phyloP scores from a whole-genome alignment of 164 flowering plant species.

The Annona cherimola region DNA sequence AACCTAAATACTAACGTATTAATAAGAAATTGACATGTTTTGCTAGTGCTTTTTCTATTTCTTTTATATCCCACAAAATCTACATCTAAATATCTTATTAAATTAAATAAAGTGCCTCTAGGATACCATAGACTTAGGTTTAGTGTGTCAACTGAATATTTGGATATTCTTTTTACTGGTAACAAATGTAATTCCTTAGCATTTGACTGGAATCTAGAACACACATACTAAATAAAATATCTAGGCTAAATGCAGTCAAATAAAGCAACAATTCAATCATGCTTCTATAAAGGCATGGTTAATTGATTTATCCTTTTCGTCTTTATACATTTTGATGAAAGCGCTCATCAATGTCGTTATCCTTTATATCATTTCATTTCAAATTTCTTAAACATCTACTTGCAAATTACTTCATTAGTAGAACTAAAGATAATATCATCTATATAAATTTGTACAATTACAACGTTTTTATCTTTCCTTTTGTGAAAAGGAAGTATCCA shows the following conservation, averaged over 20 bases:
- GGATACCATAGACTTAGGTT: neutral
- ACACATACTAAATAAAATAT: neutral
- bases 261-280: neutral
- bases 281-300: neutral
- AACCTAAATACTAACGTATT: neutral
- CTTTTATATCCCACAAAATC: neutral
- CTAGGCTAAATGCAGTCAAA: neutral
- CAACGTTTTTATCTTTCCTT: no score
- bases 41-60: neutral
- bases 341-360: no score
- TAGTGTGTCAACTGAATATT: neutral
- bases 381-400: no score
- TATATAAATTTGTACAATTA: no score
- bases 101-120: no score
- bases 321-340: no score
- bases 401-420: no score
- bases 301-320: no score
- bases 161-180: neutral
- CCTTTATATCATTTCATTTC: no score
- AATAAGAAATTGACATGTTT: neutral
- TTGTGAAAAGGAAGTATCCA: no score
- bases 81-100: neutral
- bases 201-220: neutral
- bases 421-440: no score
- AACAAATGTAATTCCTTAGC: neutral